A percentile compares a stretch with the other conserved stretches of the same genome.
These are phyloP conservation scores for Fusarium liriodendri DNA, from an alignment of 2,329 filamentous ascomycete species.

Conservation along the genomic window DNA sequence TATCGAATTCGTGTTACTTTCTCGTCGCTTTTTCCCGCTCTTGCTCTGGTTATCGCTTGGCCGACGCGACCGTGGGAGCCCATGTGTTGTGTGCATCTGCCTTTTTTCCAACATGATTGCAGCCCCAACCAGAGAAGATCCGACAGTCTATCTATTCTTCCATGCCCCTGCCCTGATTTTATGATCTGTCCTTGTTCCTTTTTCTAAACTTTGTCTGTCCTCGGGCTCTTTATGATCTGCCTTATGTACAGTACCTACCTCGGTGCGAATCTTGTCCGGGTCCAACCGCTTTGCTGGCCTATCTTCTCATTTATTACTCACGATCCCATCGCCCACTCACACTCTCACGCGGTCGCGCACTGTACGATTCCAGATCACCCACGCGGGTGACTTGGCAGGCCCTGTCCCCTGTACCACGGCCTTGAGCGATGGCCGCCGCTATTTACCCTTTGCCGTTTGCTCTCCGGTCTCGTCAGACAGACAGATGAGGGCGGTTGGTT, in stretches of 20 bases:
- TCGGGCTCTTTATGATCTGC: background rate
- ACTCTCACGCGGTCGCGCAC: slow-evolving; percentile 28
- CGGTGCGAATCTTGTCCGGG: background rate
- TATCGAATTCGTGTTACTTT: background rate
- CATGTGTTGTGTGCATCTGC: slow-evolving; percentile 15
- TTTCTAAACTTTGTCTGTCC: background rate
- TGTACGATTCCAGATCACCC: slow-evolving; percentile 41
- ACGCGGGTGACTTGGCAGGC: slow-evolving; percentile 41
- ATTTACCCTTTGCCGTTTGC: slow-evolving; percentile 7
- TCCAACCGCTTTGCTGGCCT: slow-evolving; percentile 10
- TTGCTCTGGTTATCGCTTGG: background rate
- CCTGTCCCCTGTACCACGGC: slow-evolving; percentile 38
- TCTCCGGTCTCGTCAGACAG: background rate
- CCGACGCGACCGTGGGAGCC: slow-evolving; percentile 6
- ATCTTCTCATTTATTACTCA: slow-evolving; percentile 35
- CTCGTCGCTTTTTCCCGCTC: background rate
- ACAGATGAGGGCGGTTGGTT: background rate
- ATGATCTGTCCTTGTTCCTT: background rate
- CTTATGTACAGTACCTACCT: background rate
- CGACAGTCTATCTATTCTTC: background rate
- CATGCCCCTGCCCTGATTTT: background rate
- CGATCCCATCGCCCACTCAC: slow-evolving; percentile 35
- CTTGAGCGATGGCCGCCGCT: slow-evolving; percentile 12
- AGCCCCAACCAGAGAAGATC: slow-evolving; percentile 13
- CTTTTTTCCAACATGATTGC: slow-evolving; percentile 18